These are phyloP conservation scores for Termitomyces sp. DNA, from an alignment of 768 basidiomycete species.

Conservation along the genomic window DNA sequence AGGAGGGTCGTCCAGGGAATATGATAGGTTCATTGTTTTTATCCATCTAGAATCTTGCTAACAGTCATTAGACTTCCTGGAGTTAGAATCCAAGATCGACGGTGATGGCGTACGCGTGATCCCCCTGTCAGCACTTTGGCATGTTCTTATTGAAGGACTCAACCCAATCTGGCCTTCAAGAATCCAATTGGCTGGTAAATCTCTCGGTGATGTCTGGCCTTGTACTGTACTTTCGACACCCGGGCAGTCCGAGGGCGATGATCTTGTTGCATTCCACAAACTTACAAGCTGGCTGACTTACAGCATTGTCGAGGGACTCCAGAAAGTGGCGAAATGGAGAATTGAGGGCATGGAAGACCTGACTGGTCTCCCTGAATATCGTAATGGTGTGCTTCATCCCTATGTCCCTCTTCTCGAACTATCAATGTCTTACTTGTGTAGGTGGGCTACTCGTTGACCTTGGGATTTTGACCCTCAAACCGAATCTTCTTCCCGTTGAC, in stretches of 20 bases:
- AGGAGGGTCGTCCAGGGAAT: slow-evolving; percentile 74
- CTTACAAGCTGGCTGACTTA: slow-evolving; percentile 94
- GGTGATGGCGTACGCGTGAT: slow-evolving; percentile 40
- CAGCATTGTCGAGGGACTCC: slow-evolving; percentile 80
- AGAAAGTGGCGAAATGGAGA: slow-evolving; percentile 73
- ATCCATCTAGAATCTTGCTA: neutral
- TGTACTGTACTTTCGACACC: slow-evolving; percentile 48
- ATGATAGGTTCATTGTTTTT: slow-evolving; percentile 55
- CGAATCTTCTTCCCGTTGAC: slow-evolving; percentile 49
- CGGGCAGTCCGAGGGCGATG: slow-evolving; percentile 46
- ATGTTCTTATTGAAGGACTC: slow-evolving; percentile 75
- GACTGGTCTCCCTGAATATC: slow-evolving; percentile 94
- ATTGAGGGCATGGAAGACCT: slow-evolving; percentile 81
- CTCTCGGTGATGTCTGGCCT: slow-evolving; percentile 94
- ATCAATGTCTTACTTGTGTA: slow-evolving; percentile 21
- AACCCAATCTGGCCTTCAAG: slow-evolving; percentile 89
- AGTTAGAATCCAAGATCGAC: slow-evolving; percentile 45
- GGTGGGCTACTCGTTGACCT: slow-evolving; percentile 88
- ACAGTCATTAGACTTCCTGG: slow-evolving; percentile 58
- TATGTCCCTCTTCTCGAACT: neutral
- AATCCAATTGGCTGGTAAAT: slow-evolving; percentile 56
- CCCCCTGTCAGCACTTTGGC: slow-evolving; percentile 78
- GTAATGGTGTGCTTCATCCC: slow-evolving; percentile 59
- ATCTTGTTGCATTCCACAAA: slow-evolving; percentile 94
- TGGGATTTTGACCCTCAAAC: slow-evolving; percentile 70